Evolutionary conservation across 805 yeast genomes (phyloP).

Genomic region (Candida methanosorbosa): DNA sequence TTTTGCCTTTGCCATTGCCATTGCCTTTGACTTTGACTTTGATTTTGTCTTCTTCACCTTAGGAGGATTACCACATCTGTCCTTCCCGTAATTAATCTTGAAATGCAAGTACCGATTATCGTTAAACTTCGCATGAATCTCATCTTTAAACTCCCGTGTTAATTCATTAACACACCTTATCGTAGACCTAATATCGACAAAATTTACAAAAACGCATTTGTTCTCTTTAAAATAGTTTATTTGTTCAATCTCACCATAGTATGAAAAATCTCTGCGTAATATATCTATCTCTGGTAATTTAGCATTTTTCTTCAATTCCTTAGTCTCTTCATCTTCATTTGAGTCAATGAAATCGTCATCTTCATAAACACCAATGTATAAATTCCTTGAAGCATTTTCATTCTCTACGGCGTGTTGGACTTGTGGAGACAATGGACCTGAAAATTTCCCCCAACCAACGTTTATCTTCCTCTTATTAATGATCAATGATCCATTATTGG

Average conservation of each 20-base stretch:
- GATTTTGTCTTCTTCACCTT: constrained; percentile 33
- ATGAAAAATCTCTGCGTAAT: constrained; percentile 49
- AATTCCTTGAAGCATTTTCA: constrained; percentile 69
- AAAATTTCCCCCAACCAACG: constrained; percentile 67
- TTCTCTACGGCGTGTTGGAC: constrained; percentile 52
- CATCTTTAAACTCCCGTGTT: too few relatives aligned
- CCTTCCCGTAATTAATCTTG: constrained; percentile 62
- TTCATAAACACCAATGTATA: constrained; percentile 56
- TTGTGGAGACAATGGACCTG: constrained; percentile 51
- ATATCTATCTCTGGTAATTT: constrained; percentile 34
- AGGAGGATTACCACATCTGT: constrained; percentile 72
- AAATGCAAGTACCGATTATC: constrained; percentile 40
- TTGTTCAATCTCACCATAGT: constrained; percentile 69
- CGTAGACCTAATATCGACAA: constrained; percentile 53
- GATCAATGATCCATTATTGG: constrained; percentile 35
- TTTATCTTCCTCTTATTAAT: constrained; percentile 54
- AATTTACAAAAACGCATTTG: constrained; percentile 70
- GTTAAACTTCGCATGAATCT: too few relatives aligned
- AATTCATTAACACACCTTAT: constrained; percentile 56
- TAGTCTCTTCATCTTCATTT: constrained; percentile 1
- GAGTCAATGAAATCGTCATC: constrained; percentile 12
- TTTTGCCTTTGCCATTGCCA: too few relatives aligned
- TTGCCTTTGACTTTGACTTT: neutral
- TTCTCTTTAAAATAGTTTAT: constrained; percentile 62
- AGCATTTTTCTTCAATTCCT: neutral